Percentiles rank a stretch among this genome's conserved stretches.
These are phyloP conservation scores for Talaromyces thailandensis DNA, from an alignment of 495 filamentous ascomycete genomes.

Conservation along the genomic window DNA sequence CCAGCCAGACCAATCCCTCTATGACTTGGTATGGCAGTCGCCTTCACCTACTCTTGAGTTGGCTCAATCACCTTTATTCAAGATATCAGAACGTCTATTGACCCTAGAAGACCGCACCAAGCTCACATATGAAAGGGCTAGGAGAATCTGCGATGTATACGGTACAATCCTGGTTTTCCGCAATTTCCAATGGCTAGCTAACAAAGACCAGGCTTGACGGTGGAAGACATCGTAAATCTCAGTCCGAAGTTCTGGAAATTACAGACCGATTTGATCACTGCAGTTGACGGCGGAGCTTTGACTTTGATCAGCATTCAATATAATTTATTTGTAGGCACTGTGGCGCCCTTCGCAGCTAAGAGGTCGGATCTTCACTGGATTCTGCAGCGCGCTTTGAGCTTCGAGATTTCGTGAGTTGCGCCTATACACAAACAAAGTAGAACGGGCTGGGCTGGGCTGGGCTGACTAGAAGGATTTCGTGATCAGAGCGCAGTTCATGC, in stretches of 20 bases:
- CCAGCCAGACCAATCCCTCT: not conserved
- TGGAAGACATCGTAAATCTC: not conserved
- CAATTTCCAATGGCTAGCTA: not conserved
- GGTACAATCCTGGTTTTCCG: not conserved
- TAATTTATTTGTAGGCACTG: conserved; percentile 25
- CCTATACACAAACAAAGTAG: not conserved
- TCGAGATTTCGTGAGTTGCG: conserved; percentile 14
- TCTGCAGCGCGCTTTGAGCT: conserved; percentile 16
- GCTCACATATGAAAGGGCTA: not conserved
- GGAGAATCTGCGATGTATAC: not conserved
- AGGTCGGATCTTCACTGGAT: conserved; percentile 18
- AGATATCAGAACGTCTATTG: not conserved
- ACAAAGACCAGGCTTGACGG: not conserved
- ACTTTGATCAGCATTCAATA: conserved; percentile 18
- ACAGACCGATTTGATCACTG: not conserved
- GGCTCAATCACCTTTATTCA: not conserved
- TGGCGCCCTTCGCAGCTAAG: conserved; percentile 12
- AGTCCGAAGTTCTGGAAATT: not conserved
- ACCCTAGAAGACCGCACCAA: not conserved
- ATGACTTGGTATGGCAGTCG: not conserved
- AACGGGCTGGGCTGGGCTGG: not conserved
- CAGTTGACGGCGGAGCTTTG: not conserved
- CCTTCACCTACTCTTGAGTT: not conserved
- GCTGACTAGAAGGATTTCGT: not conserved
- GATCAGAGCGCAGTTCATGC: conserved; percentile 18